phyloP scores from a whole-genome alignment of 2,329 filamentous ascomycete genomes.

The Triangularia verruculosa region DNA sequence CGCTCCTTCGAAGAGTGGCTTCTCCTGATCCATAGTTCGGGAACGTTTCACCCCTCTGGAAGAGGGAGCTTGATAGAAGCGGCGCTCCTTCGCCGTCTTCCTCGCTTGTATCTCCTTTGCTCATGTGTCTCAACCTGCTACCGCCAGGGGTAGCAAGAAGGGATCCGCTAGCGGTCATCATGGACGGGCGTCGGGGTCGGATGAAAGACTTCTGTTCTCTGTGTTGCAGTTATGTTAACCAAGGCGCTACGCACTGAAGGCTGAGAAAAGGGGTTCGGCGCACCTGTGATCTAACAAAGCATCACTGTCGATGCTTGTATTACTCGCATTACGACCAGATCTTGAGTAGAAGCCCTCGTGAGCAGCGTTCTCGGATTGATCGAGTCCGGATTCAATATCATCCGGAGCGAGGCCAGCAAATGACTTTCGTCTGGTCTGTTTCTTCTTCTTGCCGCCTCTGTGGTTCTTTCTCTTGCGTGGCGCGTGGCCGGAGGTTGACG shows the following conservation, averaged over 20 bases:
- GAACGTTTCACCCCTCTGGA: constrained; percentile 35
- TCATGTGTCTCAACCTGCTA: constrained; percentile 31
- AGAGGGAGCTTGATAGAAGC: constrained; percentile 46
- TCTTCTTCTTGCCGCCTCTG: constrained; percentile 75
- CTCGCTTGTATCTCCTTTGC: constrained; percentile 40
- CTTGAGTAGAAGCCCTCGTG: constrained; percentile 49
- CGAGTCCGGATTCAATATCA: constrained; percentile 41
- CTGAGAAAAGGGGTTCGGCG: constrained; percentile 23
- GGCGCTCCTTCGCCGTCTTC: constrained; percentile 57
- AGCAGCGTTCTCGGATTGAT: constrained; percentile 36
- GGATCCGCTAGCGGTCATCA: constrained; percentile 37
- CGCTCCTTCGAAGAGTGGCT: constrained; percentile 30
- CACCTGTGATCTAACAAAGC: constrained; percentile 83
- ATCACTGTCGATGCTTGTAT: constrained; percentile 85
- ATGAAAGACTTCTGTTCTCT: constrained; percentile 58
- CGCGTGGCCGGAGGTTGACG: constrained; percentile 15
- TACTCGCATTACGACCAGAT: constrained; percentile 63
- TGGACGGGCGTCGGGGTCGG: constrained; percentile 61
- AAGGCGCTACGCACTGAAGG: constrained; percentile 7
- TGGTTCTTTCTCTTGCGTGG: constrained; percentile 66
- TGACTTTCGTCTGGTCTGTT: constrained; percentile 67
- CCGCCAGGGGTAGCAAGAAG: constrained; percentile 35
- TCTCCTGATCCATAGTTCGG: constrained; percentile 45
- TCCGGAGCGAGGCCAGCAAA: constrained; percentile 64
- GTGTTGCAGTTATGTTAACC: constrained; percentile 22